phyloP scores from a whole-genome alignment of 2,329 filamentous ascomycete species.

The Penicillium palitans region DNA sequence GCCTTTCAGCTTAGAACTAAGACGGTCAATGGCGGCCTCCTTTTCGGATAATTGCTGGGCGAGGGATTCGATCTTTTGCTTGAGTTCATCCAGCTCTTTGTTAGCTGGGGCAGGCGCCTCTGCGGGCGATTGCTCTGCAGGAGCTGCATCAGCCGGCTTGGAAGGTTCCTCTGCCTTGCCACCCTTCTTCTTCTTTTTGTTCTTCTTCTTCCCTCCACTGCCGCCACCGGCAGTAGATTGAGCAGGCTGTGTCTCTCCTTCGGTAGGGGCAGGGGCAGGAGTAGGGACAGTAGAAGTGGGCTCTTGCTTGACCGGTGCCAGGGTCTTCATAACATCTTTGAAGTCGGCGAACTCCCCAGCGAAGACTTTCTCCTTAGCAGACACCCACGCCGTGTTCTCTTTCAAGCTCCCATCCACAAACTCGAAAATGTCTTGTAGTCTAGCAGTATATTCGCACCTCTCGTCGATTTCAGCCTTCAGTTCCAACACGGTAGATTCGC shows the following conservation, averaged over 20 bases:
- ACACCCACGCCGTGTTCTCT: constrained; percentile 38
- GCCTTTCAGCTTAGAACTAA: constrained; percentile 71
- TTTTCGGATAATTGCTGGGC: constrained; percentile 53
- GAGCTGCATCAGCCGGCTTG: constrained; percentile 23
- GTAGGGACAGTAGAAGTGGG: constrained; percentile 5
- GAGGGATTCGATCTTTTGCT: constrained; percentile 39
- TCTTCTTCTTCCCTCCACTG: constrained; percentile 64
- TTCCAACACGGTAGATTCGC: constrained; percentile 51
- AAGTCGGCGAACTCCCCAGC: constrained; percentile 39
- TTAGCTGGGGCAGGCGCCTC: constrained; percentile 36
- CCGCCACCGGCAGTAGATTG: constrained; percentile 20
- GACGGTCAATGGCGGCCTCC: constrained; percentile 68
- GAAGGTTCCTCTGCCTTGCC: constrained; percentile 50
- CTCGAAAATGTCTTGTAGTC: constrained; percentile 38
- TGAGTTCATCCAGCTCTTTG: constrained; percentile 32
- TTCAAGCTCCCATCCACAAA: constrained; percentile 44
- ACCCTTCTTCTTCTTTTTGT: constrained; percentile 85
- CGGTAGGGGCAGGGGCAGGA: constrained; percentile 14
- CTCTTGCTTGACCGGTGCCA: constrained; percentile 26
- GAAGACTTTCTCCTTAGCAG: constrained; percentile 34
- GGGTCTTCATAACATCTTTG: constrained; percentile 35
- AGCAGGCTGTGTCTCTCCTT: constrained; percentile 24
- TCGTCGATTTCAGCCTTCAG: constrained; percentile 47
- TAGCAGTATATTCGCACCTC: constrained; percentile 38
- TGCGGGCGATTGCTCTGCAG: constrained; percentile 24